Base-by-base conservation (phyloP, 345 rosid species). In the Salix suchowensis region DNA sequence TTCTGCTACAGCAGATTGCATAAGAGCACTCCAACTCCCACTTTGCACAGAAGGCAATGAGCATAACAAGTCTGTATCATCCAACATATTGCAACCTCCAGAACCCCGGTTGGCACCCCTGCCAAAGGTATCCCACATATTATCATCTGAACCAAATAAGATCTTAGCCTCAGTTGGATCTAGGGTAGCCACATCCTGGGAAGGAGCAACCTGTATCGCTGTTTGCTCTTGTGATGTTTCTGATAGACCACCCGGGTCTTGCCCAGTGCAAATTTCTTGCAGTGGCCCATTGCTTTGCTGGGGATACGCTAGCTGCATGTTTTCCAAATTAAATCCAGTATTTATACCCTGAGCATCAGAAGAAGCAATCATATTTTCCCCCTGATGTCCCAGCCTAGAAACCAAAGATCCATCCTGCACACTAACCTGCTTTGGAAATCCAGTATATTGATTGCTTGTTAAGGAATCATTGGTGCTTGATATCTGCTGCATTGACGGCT, bases 21-120 rank as follows among this genome's bases (percentile, higher is more conserved):
- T 96, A 83, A 96, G 98, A 74, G 99, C 98, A 86, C 99, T 93
- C 99, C 97, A 96, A 77, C 94, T 89, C 80, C 99, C 99, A 88
- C 94, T 89, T 78, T 91, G 97, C 82, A 91, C 54, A 40, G 97
- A 91, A 73, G 97, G 88, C 77, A 84, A 81, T 73, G 90, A 82
- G 80, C 88, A 84, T 26, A 70, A 74, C 42, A 66, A 55, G 74
- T 89, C 95, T 16, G 87, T 52, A 71, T 67, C 75, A 76, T 87
- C 93, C 72, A 87, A 58, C 48, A 79, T 74, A 70, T 74, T 82
- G 30, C 13, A 85, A 61, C 89, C 84, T 75, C 84, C 79, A 75
- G 91, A 70, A 75, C 79, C 87, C 76, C 81, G 72, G 68, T 83
- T 86, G 66, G 78, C 40, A 76, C 83, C 73, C 78, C 74, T 85